Evolutionary conservation across 768 basidiomycete species (phyloP).

Genomic region (Mycena vitilis): DNA sequence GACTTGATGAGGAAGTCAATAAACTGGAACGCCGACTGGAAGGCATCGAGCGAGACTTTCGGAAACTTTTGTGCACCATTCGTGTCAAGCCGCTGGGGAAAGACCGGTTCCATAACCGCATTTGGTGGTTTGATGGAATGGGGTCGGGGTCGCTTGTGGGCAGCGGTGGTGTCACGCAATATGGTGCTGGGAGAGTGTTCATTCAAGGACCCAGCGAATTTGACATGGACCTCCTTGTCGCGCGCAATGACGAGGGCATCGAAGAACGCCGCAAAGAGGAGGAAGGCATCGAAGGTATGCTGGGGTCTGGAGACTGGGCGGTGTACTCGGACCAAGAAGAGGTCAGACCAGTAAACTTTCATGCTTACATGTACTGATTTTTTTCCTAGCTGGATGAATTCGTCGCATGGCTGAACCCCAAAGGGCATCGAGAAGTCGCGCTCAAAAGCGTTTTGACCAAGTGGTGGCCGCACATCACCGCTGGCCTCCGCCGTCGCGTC

Average conservation of each 20-base stretch:
- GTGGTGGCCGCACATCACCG: conserved; percentile 86
- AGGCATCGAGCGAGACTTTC: conserved; percentile 92
- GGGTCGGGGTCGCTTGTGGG: conserved; percentile 85
- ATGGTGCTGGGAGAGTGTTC: conserved; percentile 91
- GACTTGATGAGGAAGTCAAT: conserved; percentile 89
- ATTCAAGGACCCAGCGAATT: conserved; percentile 91
- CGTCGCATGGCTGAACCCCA: conserved; percentile 90
- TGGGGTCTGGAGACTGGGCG: conserved; percentile 89
- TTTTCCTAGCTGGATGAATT: conserved; percentile 79
- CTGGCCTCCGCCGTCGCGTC: conserved; percentile 80
- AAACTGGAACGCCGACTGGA: conserved; percentile 85
- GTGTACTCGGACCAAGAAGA: conserved; percentile 88
- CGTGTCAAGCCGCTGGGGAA: conserved; percentile 90
- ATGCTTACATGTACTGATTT: conserved; percentile 29
- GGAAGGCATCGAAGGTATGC: conserved; percentile 81
- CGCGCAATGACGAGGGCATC: conserved; percentile 69
- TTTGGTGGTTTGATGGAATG: conserved; percentile 99
- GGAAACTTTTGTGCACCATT: conserved; percentile 86
- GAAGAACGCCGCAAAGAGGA: conserved; percentile 75
- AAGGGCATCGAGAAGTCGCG: conserved; percentile 89
- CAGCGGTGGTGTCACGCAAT: conserved; percentile 81
- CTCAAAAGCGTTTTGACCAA: conserved; percentile 82
- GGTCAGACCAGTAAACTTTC: conserved; percentile 58
- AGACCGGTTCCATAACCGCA: conserved; percentile 93
- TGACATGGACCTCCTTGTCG: conserved; percentile 78